Evolutionary conservation across 169 alveolate species (phyloP).

Genomic region (Miamiensis avidus): DNA sequence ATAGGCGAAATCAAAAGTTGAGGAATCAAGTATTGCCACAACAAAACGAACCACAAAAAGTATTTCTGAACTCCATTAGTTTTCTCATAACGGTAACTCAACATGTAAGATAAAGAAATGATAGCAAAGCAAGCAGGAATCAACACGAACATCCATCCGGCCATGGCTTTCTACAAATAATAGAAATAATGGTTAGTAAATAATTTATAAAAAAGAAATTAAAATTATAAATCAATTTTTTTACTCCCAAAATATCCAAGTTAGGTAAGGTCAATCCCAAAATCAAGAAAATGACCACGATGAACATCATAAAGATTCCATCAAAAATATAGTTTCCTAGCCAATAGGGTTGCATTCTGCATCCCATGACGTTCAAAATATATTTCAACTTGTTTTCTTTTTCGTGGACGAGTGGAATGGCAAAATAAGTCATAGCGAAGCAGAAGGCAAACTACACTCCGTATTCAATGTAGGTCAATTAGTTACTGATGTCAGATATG

Average conservation of each 20-base stretch:
- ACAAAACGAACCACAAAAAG: no score
- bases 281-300: slow-evolving; percentile 2
- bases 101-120: slow-evolving; percentile 3
- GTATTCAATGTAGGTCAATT: not conserved
- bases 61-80: no score
- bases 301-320: slow-evolving; percentile 3
- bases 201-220: no score
- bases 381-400: slow-evolving; percentile 53
- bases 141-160: not conserved
- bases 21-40: no score
- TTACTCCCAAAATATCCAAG: no score
- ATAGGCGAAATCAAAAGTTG: no score
- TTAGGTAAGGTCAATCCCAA: no score
- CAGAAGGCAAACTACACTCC: slow-evolving; percentile 28
- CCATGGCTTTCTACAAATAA: not conserved
- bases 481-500: no score
- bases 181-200: not conserved
- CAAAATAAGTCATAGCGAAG: slow-evolving; percentile 42
- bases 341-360: slow-evolving; percentile 38
- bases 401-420: slow-evolving; percentile 44
- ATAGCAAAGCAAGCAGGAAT: not conserved
- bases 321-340: slow-evolving; percentile 48
- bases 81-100: no score
- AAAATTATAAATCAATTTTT: no score
- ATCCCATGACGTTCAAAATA: slow-evolving; percentile 53